These are phyloP conservation scores for Puya raimondii DNA, from an alignment of 176 grass and related monocot species.

Conservation along the genomic window DNA sequence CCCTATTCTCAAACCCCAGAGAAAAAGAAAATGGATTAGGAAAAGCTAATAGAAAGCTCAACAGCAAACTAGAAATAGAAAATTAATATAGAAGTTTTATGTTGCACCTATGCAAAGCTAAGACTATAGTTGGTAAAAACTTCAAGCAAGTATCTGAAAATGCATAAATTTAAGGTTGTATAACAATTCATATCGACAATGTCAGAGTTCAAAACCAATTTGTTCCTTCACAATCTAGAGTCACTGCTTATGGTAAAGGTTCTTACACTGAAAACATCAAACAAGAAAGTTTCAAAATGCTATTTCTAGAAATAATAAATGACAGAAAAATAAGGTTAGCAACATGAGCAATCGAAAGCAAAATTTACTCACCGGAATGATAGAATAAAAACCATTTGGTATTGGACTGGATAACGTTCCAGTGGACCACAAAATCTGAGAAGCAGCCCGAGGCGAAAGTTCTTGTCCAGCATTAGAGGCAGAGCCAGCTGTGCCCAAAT, in stretches of 20 bases:
- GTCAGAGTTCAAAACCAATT: too few species aligned
- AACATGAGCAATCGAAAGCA: not conserved
- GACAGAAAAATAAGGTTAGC: slow-evolving; percentile 3
- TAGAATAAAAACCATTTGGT: slow-evolving; percentile 91
- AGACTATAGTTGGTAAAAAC: too few species aligned
- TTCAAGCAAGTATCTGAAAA: too few species aligned
- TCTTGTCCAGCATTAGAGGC: slow-evolving; percentile 28
- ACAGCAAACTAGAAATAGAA: too few species aligned
- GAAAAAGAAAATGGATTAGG: not conserved
- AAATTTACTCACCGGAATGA: slow-evolving; percentile 57
- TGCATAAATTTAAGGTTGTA: too few species aligned
- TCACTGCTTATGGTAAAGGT: slow-evolving; percentile 17
- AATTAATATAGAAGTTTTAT: not conserved
- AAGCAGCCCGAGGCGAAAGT: slow-evolving; percentile 38
- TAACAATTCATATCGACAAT: too few species aligned
- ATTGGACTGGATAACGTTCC: slow-evolving; percentile 59
- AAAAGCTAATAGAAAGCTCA: not conserved
- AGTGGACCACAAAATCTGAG: slow-evolving; percentile 78
- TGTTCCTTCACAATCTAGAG: not conserved
- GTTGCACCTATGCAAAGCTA: not conserved
- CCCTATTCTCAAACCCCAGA: not conserved
- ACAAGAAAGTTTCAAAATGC: slow-evolving; percentile 1
- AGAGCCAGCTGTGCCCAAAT: slow-evolving; percentile 25
- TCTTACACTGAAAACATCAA: slow-evolving; percentile 52
- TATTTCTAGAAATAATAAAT: slow-evolving; percentile 6